Base-by-base conservation (phyloP, 2,329 filamentous ascomycete genomes). In the Phialophora macrospora region DNA sequence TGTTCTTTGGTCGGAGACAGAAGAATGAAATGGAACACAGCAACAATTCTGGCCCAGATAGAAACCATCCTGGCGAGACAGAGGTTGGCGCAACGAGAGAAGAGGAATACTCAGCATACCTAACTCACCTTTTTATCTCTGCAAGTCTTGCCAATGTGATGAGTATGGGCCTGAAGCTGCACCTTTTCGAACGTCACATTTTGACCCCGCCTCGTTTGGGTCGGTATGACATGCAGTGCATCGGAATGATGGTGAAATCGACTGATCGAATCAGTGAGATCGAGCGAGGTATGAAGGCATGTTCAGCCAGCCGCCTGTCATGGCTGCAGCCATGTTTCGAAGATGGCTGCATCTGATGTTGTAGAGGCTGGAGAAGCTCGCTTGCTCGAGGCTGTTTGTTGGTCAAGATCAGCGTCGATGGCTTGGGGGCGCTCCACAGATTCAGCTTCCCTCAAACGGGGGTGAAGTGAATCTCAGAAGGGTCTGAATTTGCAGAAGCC, bases 271-370 rank as follows among this genome's bases (percentile, higher is more conserved):
- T 44, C 38, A 44, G 38, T 17, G 22, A 14, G 48, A 26, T 24
- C 24, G 48, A 11, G 48, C 24, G 48, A 51, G 48, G 20, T 26
- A 17, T 5, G 56, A 30, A 9, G 30, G 41, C 38, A 49, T 32
- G 24, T 49, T 49, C 41, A 59, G 56, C 56, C 56, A 59, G 12
- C 56, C 56, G 26, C 56, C 26, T 26, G 20, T 28, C 48, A 51
- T 51, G 20, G 48, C 1, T 2, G 20, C 20, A 51, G 48, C 48
- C 20, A 12, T 51, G 9, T 22, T 28, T 24, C 24, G 48, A 51
- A 22, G 24, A 20, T 51, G 48, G 48, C 48, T 22, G 48, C 48
- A 51, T 24, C 22, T 51, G 48, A n/a, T 3, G 48, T 24, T 17
- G 20, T 14, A 28, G 26, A 26, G 22, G 20, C 24, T 22, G 24